phyloP scores from a whole-genome alignment of 1,284 basidiomycete genomes.

The Neotropicomus parvogracilis region DNA sequence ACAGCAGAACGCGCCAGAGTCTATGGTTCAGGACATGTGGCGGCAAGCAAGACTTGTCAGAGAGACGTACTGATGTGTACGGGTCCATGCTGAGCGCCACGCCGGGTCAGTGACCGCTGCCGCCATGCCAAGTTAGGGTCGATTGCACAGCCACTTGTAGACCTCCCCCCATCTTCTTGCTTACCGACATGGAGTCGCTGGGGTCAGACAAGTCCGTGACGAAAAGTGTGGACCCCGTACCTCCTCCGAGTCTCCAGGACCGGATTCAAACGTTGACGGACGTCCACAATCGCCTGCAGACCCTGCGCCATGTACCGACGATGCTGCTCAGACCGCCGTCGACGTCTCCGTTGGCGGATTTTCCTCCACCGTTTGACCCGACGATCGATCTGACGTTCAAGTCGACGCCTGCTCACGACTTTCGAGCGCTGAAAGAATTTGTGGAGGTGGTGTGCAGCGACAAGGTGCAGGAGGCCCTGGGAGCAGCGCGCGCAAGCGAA shows the following conservation, averaged over 20 bases:
- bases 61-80: background rate
- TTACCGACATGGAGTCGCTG: constrained; percentile 9
- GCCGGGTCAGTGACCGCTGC: background rate
- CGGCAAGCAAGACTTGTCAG: constrained; percentile 1
- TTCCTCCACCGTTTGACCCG: constrained; percentile 28
- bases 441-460: constrained; percentile 44
- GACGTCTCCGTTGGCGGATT: constrained; percentile 24
- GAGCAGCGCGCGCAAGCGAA: constrained; percentile 48
- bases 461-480: constrained; percentile 51
- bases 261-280: constrained; percentile 48
- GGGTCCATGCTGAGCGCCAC: constrained; percentile 14
- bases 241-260: constrained; percentile 32
- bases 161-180: too few species aligned
- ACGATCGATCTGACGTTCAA: constrained; percentile 28
- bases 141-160: constrained; percentile 19
- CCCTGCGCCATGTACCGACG: constrained; percentile 43
- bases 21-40: constrained; percentile 11
- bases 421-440: constrained; percentile 46
- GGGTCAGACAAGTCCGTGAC: constrained; percentile 9
- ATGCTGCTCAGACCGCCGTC: constrained; percentile 38
- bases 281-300: constrained; percentile 42
- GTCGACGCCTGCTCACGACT: constrained; percentile 28
- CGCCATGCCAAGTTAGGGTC: constrained; percentile 5
- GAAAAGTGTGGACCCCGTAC: constrained; percentile 2
- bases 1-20: background rate